Evolutionary conservation across 1,284 basidiomycete genomes (phyloP).

Genomic region (Athelia psychrophila): DNA sequence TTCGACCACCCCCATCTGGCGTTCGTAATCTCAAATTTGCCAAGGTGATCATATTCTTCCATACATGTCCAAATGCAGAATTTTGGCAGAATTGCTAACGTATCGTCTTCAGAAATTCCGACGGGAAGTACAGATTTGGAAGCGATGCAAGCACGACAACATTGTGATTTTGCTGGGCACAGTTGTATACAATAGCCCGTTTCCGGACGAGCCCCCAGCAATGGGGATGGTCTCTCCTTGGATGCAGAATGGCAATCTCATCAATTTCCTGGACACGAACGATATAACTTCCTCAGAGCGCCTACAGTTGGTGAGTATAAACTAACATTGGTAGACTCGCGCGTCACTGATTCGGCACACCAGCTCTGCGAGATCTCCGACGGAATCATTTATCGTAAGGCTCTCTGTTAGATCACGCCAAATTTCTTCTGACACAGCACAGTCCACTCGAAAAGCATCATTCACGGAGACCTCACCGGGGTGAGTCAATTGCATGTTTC

Average conservation of each 20-base stretch:
- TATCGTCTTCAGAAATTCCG: background rate
- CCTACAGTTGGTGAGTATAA: no score
- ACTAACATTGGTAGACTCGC: no score
- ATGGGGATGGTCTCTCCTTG: background rate
- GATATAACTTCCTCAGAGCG: no score
- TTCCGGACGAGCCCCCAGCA: background rate
- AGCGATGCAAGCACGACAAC: background rate
- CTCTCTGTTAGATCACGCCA: background rate
- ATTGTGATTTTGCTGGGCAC: background rate
- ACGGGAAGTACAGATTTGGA: background rate
- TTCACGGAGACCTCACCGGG: background rate
- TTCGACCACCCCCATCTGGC: no score
- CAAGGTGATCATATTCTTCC: no score
- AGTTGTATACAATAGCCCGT: background rate
- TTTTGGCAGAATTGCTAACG: no score
- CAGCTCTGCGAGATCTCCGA: background rate
- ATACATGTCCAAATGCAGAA: no score
- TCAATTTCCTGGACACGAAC: background rate
- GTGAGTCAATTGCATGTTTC: background rate
- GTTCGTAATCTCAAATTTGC: no score
- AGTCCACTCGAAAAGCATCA: background rate
- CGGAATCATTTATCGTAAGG: background rate
- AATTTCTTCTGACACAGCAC: background rate
- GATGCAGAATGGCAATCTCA: slow-evolving; percentile 1
- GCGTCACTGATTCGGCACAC: no score